Evolutionary conservation across 805 yeast genomes (phyloP), one percentile per base, ranked within the genome.

Genomic region (Zygotorulaspora sp.): DNA sequence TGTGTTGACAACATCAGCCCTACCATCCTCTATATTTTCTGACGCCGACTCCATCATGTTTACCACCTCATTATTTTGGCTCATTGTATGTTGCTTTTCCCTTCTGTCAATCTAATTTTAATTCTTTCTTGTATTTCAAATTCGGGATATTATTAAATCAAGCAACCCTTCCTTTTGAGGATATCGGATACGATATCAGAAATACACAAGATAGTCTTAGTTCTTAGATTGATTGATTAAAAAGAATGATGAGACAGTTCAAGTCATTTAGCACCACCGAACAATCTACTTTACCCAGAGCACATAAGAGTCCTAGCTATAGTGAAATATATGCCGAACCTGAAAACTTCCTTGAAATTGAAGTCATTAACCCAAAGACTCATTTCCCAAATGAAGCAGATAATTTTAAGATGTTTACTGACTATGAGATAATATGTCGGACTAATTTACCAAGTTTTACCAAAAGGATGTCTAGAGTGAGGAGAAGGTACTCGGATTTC

Each of bases 271-370:
- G 57, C 14, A 47, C 55, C 12, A 49, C 57, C n/a, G 60, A 50
- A 36, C 48, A 48, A 35, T 45, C 48, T 16, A 42, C 42, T 10
- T 35, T 49, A 9, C 41, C 52, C 13, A 51, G 45, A 36, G 61
- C 45, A 13, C 58, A 57, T 31, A 45, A 42, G 23, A 72, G 70
- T 43, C 90, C 83, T 59, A 72, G 86, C 3, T 80, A 80, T 58
- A 83, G 77, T 46, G 95, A 87, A 52, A 72, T 84, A 29, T 92
- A 92, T 56, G 96, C 94, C 0, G 95, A 84, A 52, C 97, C 97
- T 0, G 97, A 92, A 61, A 86, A 87, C 63, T 86, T 88, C 55
- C 71, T 90, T 27, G 98, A 90, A 63, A 79, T 92, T 23, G 97
- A 89, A 61, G 95, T 88, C 42, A 43, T 68, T 38, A 47, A 54